Base-by-base conservation (phyloP, 805 yeast genomes). In the Sungouiella thailandica region DNA sequence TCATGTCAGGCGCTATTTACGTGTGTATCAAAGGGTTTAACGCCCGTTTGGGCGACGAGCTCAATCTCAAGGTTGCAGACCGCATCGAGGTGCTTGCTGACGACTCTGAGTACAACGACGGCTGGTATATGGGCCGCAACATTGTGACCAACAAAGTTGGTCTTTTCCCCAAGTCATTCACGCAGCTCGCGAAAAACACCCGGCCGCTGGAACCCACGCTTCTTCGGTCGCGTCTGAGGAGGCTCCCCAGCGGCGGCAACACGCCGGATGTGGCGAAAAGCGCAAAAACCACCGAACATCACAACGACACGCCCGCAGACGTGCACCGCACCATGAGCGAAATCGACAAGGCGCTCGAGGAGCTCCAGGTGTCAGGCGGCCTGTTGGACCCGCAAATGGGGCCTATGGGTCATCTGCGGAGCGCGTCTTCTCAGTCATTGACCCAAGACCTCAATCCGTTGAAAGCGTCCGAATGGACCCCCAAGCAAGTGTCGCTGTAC, bases 111-210 rank as follows among this genome's bases (percentile, higher is more conserved):
- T 93, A 83, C 58, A 83, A 85, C 49, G 97, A 93, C 58, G 97
- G 97, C 12, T 93, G 99, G 99, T 93, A 82, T 53, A 83, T 85
- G 70, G 96, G 96, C 3, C 79, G 77, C 39, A 89, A 89, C 47
- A 53, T 86, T 31, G 52, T 74, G 31, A 79, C 90, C 0, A 74
- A 76, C 34, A 72, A 75, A 34, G 90, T 86, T 9, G 98, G 98
- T 0, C 64, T 90, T 26, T 93, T 88, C 52, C 98, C 98, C 10
- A 84, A 83, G 45, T 78, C 87, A 3, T 90, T 90, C 57, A 89
- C 97, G 2, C 80, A 80, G 46, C 53, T 73, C 7, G 36, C 34
- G 20, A 34, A 39, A 8, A 35, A 36, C 10, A 14, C 34, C n/a
- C 36, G 31, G 23, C 28, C 30, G 30, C 12, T 28, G 26, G 18